Evolutionary conservation across 495 filamentous ascomycete genomes (phyloP).

Genomic region (Lasiosphaeria hispida): DNA sequence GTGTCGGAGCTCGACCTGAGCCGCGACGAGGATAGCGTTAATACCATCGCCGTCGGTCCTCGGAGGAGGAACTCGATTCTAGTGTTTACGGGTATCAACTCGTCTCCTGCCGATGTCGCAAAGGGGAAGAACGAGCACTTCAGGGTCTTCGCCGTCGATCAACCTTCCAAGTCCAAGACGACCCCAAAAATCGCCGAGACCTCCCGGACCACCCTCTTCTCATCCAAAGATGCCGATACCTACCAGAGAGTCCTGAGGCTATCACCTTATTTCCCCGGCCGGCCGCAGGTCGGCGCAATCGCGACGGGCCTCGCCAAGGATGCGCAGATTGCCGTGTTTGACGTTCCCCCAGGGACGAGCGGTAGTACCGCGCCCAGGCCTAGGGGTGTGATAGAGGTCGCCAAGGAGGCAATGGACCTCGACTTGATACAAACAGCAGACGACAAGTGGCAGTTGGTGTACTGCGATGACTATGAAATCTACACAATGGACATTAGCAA

Average conservation of each 20-base stretch:
- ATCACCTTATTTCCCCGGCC: constrained; percentile 55
- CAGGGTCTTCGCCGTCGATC: constrained; percentile 67
- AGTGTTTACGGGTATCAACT: constrained; percentile 85
- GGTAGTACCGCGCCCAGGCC: constrained; percentile 54
- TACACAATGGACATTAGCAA: constrained; percentile 52
- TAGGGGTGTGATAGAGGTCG: constrained; percentile 63
- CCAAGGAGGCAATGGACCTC: constrained; percentile 75
- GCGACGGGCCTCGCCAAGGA: constrained; percentile 70
- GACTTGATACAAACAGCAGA: constrained; percentile 64
- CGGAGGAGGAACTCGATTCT: constrained; percentile 54
- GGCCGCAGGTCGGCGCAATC: constrained; percentile 64
- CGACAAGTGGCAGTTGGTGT: constrained; percentile 67
- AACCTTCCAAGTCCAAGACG: constrained; percentile 43
- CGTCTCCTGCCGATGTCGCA: constrained; percentile 63
- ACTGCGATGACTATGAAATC: constrained; percentile 77
- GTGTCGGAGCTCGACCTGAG: constrained; percentile 76
- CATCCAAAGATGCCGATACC: constrained; percentile 56
- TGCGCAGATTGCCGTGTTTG: constrained; percentile 75
- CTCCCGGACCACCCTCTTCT: constrained; percentile 63
- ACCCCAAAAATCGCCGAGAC: constrained; percentile 51
- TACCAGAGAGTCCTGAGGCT: constrained; percentile 80
- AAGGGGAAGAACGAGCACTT: constrained; percentile 86
- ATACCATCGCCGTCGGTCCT: constrained; percentile 67
- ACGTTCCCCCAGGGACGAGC: constrained; percentile 50
- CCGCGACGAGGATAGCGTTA: constrained; percentile 88